phyloP scores from a whole-genome alignment of 2,329 filamentous ascomycete genomes.

The Aspergillus sp. region DNA sequence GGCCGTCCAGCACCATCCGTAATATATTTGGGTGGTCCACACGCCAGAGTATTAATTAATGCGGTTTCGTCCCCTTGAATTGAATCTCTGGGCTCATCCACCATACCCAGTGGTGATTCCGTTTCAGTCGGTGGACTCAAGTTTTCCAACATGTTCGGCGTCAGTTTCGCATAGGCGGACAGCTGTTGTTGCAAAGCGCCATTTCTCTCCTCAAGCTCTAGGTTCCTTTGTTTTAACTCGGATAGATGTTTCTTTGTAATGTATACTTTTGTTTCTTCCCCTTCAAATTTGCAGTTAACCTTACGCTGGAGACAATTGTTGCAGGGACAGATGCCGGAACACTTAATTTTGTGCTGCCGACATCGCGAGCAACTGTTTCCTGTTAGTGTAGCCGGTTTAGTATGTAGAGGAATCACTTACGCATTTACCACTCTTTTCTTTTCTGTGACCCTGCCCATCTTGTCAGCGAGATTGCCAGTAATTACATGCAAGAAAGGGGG shows the following conservation, averaged over 20 bases:
- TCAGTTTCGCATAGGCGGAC: neutral
- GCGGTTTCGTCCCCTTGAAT: neutral
- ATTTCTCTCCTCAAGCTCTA: conserved; percentile 7
- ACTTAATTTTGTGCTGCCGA: conserved; percentile 12
- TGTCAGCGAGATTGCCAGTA: neutral
- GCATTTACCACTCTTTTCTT: neutral
- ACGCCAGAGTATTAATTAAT: conserved; percentile 1
- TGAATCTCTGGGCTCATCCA: neutral
- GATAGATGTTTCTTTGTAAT: conserved; percentile 9
- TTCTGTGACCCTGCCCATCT: neutral
- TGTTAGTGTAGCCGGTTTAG: neutral
- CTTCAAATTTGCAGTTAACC: conserved; percentile 7
- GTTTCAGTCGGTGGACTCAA: neutral
- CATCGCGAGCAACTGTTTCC: neutral
- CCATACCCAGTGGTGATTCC: neutral
- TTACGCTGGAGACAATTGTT: conserved; percentile 5
- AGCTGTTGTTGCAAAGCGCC: conserved; percentile 3
- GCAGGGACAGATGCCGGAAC: conserved; percentile 5
- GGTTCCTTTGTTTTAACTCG: neutral
- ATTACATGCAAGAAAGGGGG: neutral
- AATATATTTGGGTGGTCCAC: conserved; percentile 6
- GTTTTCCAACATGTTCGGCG: neutral
- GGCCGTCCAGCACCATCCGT: conserved; percentile 5
- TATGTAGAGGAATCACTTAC: neutral
- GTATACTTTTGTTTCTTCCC: conserved; percentile 4